These are phyloP conservation scores for grape (Vitis vinifera) DNA, from an alignment of 164 flowering plant species.

Conservation along the genomic window DNA sequence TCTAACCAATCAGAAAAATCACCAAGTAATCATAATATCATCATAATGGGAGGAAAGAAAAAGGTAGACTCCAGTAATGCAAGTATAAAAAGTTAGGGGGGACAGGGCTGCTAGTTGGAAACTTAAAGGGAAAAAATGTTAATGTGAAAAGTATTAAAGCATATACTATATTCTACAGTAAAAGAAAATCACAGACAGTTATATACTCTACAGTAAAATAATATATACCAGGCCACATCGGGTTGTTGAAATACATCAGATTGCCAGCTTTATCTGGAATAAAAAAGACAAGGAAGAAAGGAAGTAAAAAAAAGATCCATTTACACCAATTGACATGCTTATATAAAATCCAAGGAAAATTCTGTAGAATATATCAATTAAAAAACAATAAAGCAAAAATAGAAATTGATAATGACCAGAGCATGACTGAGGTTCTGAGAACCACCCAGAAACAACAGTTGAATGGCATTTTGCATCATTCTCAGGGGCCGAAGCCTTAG, in stretches of 20 bases:
- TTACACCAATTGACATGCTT: too few species aligned
- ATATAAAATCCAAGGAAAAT: too few species aligned
- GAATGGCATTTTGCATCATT: slow-evolving; percentile 77
- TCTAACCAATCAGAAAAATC: neutral
- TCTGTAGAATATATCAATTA: neutral
- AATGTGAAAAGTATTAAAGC: neutral
- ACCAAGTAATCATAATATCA: neutral
- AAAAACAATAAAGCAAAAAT: neutral
- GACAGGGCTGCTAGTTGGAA: neutral
- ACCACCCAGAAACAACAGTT: slow-evolving; percentile 99
- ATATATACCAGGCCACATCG: slow-evolving; percentile 96
- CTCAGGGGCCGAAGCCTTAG: slow-evolving; percentile 70
- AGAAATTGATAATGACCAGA: slow-evolving; percentile 36
- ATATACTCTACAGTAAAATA: neutral
- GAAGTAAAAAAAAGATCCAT: neutral
- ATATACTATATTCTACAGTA: neutral
- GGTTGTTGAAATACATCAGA: slow-evolving; percentile 73
- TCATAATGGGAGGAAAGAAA: neutral
- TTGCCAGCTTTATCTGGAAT: slow-evolving; percentile 41
- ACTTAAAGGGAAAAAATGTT: neutral
- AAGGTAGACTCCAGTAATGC: too few species aligned
- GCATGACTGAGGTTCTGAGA: slow-evolving; percentile 57
- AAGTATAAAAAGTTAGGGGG: neutral
- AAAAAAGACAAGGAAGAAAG: neutral
- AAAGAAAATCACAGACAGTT: neutral